A percentile compares a stretch with the other conserved stretches of the same genome.
phyloP scores from a whole-genome alignment of 805 yeast genomes.

The Barnettozyma sucrosica region DNA sequence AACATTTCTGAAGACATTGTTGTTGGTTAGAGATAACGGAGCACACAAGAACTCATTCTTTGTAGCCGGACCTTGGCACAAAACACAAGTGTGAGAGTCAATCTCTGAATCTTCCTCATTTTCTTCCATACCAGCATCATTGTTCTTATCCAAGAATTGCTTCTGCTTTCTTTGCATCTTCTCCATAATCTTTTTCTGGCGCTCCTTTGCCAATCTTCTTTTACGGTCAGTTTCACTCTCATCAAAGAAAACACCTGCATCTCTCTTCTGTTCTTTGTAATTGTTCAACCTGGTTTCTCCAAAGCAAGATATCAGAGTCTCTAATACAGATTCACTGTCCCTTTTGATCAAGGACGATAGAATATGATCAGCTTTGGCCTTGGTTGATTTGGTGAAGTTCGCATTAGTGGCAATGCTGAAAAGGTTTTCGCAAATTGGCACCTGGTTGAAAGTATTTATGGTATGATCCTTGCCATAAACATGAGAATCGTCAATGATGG shows the following conservation, averaged over 20 bases:
- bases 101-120: slow-evolving; percentile 19
- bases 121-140: slow-evolving; percentile 34
- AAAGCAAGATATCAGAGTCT: slow-evolving; percentile 47
- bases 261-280: slow-evolving; percentile 43
- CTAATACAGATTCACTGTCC: slow-evolving; percentile 42
- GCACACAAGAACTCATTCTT: slow-evolving; percentile 47
- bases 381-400: slow-evolving; percentile 41
- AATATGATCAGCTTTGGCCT: slow-evolving; percentile 51
- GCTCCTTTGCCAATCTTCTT: slow-evolving; percentile 51
- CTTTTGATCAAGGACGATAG: slow-evolving; percentile 45
- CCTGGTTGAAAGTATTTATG: slow-evolving; percentile 41
- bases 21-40: slow-evolving; percentile 43
- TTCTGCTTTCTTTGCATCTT: slow-evolving; percentile 70
- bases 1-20: slow-evolving; percentile 26
- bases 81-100: slow-evolving; percentile 40
- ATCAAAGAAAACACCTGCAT: slow-evolving; percentile 30
- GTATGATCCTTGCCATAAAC: slow-evolving; percentile 35
- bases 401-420: slow-evolving; percentile 43
- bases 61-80: slow-evolving; percentile 52
- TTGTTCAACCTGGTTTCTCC: slow-evolving; percentile 48
- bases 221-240: slow-evolving; percentile 54
- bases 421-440: slow-evolving; percentile 53
- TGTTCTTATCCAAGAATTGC: slow-evolving; percentile 56
- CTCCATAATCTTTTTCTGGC: slow-evolving; percentile 55
- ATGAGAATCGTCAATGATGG: slow-evolving; percentile 44